These are phyloP conservation scores for Mucor mucedo DNA, from an alignment of 371 early-diverging fungal genomes.

Conservation along the genomic window DNA sequence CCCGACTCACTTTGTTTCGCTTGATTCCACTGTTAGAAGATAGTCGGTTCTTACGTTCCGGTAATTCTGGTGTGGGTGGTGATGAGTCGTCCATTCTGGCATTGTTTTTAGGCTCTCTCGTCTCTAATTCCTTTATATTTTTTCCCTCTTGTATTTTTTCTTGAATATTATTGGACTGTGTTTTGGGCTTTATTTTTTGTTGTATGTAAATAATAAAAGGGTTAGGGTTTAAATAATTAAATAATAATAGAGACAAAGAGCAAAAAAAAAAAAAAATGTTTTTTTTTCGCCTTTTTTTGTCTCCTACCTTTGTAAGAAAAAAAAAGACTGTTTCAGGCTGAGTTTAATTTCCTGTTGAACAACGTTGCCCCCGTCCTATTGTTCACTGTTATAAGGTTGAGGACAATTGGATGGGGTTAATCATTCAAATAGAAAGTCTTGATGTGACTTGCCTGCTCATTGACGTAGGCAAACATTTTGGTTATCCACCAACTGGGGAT, in stretches of 20 bases:
- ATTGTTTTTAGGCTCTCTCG: slow-evolving; percentile 21
- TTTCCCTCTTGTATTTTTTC: not conserved
- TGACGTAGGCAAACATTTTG: not conserved
- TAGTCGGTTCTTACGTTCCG: slow-evolving; percentile 34
- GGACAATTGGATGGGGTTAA: too few relatives aligned
- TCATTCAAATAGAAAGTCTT: too few relatives aligned
- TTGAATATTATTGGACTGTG: not conserved
- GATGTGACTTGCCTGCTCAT: too few relatives aligned
- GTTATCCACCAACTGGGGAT: not conserved
- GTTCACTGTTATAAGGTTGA: too few relatives aligned
- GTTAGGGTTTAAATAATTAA: not conserved
- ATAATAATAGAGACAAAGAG: not conserved
- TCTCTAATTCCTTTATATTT: slow-evolving; percentile 6
- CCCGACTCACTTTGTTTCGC: slow-evolving; percentile 51
- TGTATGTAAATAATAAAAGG: not conserved
- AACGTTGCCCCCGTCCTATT: too few relatives aligned
- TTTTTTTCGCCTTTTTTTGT: not conserved
- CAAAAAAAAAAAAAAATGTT: slow-evolving; percentile 7
- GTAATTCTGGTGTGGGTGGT: slow-evolving; percentile 37
- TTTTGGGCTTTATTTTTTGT: not conserved
- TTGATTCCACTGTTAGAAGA: slow-evolving; percentile 34
- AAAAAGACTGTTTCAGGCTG: slow-evolving; percentile 30
- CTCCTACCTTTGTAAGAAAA: slow-evolving; percentile 2
- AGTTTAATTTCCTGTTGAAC: slow-evolving; percentile 6
- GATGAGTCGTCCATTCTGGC: slow-evolving; percentile 45